Evolutionary conservation across 345 rosid species (phyloP), one percentile per base, ranked within the genome.

Genomic region (Alliaria petiolata): DNA sequence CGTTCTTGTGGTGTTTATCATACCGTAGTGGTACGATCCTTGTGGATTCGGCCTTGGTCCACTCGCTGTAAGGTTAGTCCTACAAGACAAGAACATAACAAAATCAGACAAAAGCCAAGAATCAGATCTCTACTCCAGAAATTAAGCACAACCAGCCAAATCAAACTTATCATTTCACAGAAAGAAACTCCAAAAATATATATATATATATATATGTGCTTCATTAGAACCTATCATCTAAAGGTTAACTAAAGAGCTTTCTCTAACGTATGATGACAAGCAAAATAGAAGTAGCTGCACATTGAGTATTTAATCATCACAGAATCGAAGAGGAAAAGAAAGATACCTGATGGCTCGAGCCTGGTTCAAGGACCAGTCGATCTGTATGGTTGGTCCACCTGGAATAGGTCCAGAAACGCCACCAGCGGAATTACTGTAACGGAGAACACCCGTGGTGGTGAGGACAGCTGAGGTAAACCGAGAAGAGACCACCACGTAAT

Each of bases 41-140:
- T 95, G 99, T 14, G 99, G 99, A 70, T 95, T 95, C 3, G 99
- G 99, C 75, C 99, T 89, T 51, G 99, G 99, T 67, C 99, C 99
- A 42, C 99, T 95, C 8, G 99, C 98, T 8, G 96, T 83, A 30
- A 95, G 93, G 72, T 95, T 91, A 68, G 95, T 87, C 88, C 99
- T 91, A 86, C 2, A 45, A 62, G 0, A 39, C 28, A 62, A 20
- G 40, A 67, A 51, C 62, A 76, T 15, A 40, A 50, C 49, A 42
- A 44, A 16, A 50, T 42, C 13, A 74, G 40, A 39, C 6, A 68
- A 68, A 30, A 28, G 6, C 26, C 26, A 50, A 26, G 19, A 16
- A 17, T 13, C 30, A 13, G 20, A 33, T 14, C n/a, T 38, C 10
- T 17, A 45, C 43, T 47, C 38, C 2, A 40, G 35, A 58, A 22